Conservation (phyloP, 257 asterid species). For the Eustoma russellianum region DNA sequence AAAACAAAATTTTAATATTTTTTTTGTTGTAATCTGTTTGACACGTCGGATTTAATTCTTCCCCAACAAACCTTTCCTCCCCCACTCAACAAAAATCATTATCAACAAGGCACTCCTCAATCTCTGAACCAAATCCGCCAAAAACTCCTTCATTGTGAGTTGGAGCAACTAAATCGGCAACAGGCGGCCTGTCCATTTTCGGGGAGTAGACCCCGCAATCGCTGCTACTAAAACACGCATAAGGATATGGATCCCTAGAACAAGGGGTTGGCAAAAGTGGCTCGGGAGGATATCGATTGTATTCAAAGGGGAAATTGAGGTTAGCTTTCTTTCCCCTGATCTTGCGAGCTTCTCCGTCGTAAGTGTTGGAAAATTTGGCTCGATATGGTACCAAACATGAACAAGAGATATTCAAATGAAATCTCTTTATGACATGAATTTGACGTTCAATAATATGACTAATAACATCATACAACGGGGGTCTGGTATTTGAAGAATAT, state of each 20-base stretch:
- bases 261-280: neutral
- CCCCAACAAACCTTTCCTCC: no score
- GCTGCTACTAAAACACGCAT: neutral
- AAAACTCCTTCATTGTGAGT: slow-evolving; percentile 1
- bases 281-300: neutral
- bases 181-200: neutral
- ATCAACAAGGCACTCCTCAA: neutral
- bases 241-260: neutral
- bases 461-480: no score
- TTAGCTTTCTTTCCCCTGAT: slow-evolving; percentile 85
- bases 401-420: no score
- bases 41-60: no score
- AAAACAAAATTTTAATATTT: no score
- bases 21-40: no score
- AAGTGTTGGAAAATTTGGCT: no score
- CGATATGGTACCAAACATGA: no score
- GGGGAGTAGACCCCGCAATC: neutral
- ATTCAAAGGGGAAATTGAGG: slow-evolving; percentile 52
- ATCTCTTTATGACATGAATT: no score
- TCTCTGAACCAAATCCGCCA: slow-evolving; percentile 1
- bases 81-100: no score
- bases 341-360: slow-evolving; percentile 70
- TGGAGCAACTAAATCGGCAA: neutral
- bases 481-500: no score
- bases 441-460: no score